Conservation (phyloP, 306 rosid genomes). For the Quercus bicolor region DNA sequence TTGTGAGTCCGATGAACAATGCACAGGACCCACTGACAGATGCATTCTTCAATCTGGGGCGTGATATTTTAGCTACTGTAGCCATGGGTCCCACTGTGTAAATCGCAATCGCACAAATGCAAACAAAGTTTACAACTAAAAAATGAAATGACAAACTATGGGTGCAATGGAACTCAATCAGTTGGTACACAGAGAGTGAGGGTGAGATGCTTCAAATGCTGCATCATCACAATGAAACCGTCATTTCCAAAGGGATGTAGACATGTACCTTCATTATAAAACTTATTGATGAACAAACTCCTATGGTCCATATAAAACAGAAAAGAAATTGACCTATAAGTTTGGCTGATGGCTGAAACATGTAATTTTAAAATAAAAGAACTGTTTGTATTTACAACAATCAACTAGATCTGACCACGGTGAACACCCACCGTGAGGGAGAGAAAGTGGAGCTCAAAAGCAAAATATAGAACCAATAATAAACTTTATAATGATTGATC, state of each 20-base stretch:
- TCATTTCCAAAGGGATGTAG: neutral
- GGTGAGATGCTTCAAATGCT: neutral
- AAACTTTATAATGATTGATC: neutral
- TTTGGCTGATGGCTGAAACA: too few species aligned
- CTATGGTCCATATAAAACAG: neutral
- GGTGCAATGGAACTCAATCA: neutral
- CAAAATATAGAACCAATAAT: neutral
- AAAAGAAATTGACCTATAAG: neutral
- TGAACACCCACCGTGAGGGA: neutral
- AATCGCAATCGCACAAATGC: too few species aligned
- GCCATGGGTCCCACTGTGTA: too few species aligned
- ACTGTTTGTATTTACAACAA: neutral
- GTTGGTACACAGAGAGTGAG: neutral
- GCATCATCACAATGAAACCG: neutral
- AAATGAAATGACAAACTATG: neutral
- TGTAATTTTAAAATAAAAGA: neutral
- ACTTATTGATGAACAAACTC: neutral
- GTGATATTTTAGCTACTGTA: too few species aligned
- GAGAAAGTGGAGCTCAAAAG: neutral
- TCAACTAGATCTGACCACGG: neutral
- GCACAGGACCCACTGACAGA: too few species aligned
- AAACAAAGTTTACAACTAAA: neutral
- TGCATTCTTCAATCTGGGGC: too few species aligned
- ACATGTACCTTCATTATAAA: neutral
- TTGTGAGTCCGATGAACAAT: too few species aligned